Percentiles rank a stretch among this genome's conserved stretches.
Conservation (phyloP, 2,329 filamentous ascomycete genomes). For the Lecanosticta acicola region DNA sequence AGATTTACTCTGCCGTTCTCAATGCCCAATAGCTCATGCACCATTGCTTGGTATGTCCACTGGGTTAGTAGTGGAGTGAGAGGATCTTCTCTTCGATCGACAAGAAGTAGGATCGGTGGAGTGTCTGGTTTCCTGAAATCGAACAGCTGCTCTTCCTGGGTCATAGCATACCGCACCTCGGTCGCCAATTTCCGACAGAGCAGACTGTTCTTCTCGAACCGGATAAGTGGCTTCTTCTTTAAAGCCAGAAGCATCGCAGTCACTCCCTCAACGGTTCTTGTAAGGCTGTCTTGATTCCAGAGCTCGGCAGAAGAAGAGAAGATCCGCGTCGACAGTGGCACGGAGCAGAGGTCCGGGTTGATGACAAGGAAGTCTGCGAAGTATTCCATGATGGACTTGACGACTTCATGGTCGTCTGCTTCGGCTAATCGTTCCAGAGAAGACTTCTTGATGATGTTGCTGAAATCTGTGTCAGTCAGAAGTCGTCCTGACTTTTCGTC, state of each 20-base stretch:
- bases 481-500: conserved; percentile 18
- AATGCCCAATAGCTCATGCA: conserved; percentile 91
- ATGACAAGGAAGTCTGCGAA: conserved; percentile 95
- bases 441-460: conserved; percentile 95
- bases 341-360: conserved; percentile 69
- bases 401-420: conserved; percentile 95
- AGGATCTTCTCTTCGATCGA: conserved; percentile 90
- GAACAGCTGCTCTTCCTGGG: conserved; percentile 92
- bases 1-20: conserved; percentile 91
- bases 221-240: conserved; percentile 93
- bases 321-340: conserved; percentile 28
- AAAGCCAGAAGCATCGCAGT: conserved; percentile 78
- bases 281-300: conserved; percentile 86
- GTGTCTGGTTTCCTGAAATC: conserved; percentile 95
- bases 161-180: conserved; percentile 86
- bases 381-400: conserved; percentile 88
- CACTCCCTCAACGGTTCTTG: conserved; percentile 79
- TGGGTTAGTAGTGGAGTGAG: conserved; percentile 91
- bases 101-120: conserved; percentile 80
- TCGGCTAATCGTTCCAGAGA: conserved; percentile 89
- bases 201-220: conserved; percentile 86
- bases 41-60: conserved; percentile 99
- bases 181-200: conserved; percentile 88
- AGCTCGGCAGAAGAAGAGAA: conserved; percentile 57
- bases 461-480: conserved; percentile 61